Conservation (phyloP, 176 grass and related monocot species). For the Poa pratensis region DNA sequence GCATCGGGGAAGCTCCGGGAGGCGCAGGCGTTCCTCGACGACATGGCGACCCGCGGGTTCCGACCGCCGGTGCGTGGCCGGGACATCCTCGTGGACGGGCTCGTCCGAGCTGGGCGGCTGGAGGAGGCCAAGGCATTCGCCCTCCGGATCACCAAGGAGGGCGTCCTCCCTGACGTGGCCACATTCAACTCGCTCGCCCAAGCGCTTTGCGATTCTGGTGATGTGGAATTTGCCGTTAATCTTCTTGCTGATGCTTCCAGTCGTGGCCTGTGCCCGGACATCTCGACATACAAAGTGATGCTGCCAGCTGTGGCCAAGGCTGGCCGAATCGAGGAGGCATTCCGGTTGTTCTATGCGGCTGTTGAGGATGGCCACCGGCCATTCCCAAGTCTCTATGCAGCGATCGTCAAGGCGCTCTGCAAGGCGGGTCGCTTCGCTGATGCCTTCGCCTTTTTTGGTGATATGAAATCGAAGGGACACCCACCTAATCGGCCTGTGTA, state of each 20-base stretch:
- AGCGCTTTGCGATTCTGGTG: slow-evolving; percentile 70
- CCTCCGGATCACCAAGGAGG: slow-evolving; percentile 95
- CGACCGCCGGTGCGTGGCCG: slow-evolving; percentile 77
- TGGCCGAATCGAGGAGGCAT: slow-evolving; percentile 81
- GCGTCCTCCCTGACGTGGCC: slow-evolving; percentile 77
- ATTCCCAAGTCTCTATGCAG: slow-evolving; percentile 86
- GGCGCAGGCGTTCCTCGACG: slow-evolving; percentile 90
- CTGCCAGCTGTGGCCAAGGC: slow-evolving; percentile 83
- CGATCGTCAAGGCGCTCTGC: slow-evolving; percentile 87
- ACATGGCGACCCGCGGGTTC: slow-evolving; percentile 81
- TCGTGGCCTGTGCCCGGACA: slow-evolving; percentile 81
- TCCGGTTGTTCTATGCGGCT: slow-evolving; percentile 70
- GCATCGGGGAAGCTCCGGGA: slow-evolving; percentile 83
- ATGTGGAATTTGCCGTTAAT: slow-evolving; percentile 59
- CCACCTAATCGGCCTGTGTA: slow-evolving; percentile 81
- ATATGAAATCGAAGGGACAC: slow-evolving; percentile 78
- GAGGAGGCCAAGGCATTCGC: slow-evolving; percentile 88
- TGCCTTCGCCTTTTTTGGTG: slow-evolving; percentile 81
- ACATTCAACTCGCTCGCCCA: slow-evolving; percentile 92
- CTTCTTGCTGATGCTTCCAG: slow-evolving; percentile 72
- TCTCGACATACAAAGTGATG: slow-evolving; percentile 94
- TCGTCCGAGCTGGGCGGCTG: slow-evolving; percentile 75
- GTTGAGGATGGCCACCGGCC: slow-evolving; percentile 82
- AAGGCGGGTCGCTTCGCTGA: slow-evolving; percentile 77
- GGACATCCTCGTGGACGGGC: slow-evolving; percentile 84